Base-by-base conservation (phyloP, 768 basidiomycete species). In the Gloeophyllum trabeum region DNA sequence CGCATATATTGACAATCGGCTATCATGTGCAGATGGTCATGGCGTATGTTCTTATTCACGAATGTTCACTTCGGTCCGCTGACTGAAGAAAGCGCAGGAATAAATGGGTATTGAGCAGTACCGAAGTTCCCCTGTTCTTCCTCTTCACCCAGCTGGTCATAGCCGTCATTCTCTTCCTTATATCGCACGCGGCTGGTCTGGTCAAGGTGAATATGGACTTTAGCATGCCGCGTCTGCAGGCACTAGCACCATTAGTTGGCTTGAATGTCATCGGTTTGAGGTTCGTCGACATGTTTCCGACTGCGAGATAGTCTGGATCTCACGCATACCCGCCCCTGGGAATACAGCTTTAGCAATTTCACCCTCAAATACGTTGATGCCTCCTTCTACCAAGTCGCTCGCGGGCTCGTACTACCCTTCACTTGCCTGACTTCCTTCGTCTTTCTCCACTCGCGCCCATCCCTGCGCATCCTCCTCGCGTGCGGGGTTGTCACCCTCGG, bases 381-480 rank as follows among this genome's bases (percentile, higher is more conserved):
- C 10, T 92, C 90, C 0, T 91, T 94, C 62, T 92, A 94, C 60
- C 92, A 94, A 65, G 84, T 98, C 48, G 93, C 93, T 0, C 82
- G 93, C 13, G 93, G 93, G 6, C 72, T 98, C 46, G 77, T 98
- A 22, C 78, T 98, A 19, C 93, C 94, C 0, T 85, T 91, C 69
- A 98, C 94, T 14, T 90, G 96, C 51, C 65, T 68, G 53, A 81
- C 89, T n/a, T 92, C 93, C 32, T 84, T 75, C 58, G 21, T 87
- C 52, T 65, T 88, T 55, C 78, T 96, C 24, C 70, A 79, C 47
- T 58, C 87, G 6, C 75, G 81, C 4, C 89, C 92, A 2, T 86
- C 89, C 14, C 55, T 79, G 4, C 71, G 71, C 24, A 84, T 92
- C 48, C 71, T 93, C 24, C 36, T 74, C 41, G 75, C 87, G 4